Base-by-base conservation (phyloP, 441 rosid genomes). In the Brassica hybrid region DNA sequence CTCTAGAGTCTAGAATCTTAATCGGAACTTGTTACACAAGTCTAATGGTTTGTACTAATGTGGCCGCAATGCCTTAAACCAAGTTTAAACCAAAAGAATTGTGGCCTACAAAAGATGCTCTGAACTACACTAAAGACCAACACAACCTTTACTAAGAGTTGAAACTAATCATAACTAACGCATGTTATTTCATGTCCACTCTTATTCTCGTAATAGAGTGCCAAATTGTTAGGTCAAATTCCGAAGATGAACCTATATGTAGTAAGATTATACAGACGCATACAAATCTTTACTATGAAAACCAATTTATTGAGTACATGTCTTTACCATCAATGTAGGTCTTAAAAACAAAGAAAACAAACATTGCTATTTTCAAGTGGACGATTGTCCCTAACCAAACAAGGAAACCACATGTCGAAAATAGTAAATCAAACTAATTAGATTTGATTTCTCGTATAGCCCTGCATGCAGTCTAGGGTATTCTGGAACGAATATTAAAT, bases 281-380 rank as follows among this genome's bases (percentile, higher is more conserved):
- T 36, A 36, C 43, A 7, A 36, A 10, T 36, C 43, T 36, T 36
- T 36, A 9, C 11, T 36, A 36, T 36, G 43, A 36, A 8, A 36
- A 36, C 43, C 43, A 36, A 36, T 36, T 9, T 36, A 36, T 9
- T 36, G 43, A 36, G 43, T 36, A 48, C 56, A 14, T 5, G 56
- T 48, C 17, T 48, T 48, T 48, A n/a, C 8, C 17, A 48, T n/a
- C 56, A 48, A n/a, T n/a, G 34, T 54, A 65, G 65, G 78, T 41
- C 19, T 57, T 63, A 16, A 16, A 63, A 16, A 34, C 25, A 59
- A 75, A 75, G 34, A 43, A 67, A 16, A 8, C 67, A 32, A 67
- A 59, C 73, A 75, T 75, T 59, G 32, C 16, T 5, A 14, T 18
- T 16, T 67, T 43, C 16, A 34, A 43, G 34, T 27, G 16, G 67